Base-by-base conservation (phyloP, 352 stramenopile species). In the Phytophthora multivora region DNA sequence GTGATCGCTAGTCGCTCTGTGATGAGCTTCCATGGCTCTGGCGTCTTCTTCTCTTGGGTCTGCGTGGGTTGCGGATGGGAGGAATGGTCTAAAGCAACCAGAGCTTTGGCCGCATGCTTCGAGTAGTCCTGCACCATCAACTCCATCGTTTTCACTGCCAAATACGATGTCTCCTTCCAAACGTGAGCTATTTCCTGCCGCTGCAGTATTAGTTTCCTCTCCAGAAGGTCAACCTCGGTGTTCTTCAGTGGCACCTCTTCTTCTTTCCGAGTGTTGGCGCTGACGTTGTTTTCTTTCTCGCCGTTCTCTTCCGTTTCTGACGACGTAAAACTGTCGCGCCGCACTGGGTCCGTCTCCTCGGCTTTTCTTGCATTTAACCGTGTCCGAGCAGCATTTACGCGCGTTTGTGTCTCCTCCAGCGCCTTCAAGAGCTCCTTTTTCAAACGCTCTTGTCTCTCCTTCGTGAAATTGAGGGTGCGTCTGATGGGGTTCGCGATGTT, bases 81-180 rank as follows among this genome's bases (percentile, higher is more conserved):
- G 2, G 58, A 30, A 1, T 63, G 28, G 2, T 49, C 40, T 9
- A 82, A 56, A 15, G 30, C 26, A 38, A 11, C 10, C 16, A 82
- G 19, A 0, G 73, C 73, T 4, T 61, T 64, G 33, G 28, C 36
- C 19, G 67, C 40, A 15, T 78, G 74, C 60, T 89, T 89, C 19
- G 77, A 18, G 40, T 79, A 74, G 31, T 86, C 79, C 36, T 75
- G 57, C 26, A 83, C 64, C 75, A 89, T 80, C 2, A 86, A 39
- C 28, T 89, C 75, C 75, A 89, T 77, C 15, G 79, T 89, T 45
- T 83, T 85, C 15, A 85, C 70, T 0, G 66, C 57, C 19, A 86
- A 52, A 2, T 50, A 54, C 18, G 72, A 71, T n/a, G 77, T 82
- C 18, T 72, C 68, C 10, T 70, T 28, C 9, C 86, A 65, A 4